These are phyloP conservation scores for Nemania serpens DNA, from an alignment of 2,329 filamentous ascomycete species.

Conservation along the genomic window DNA sequence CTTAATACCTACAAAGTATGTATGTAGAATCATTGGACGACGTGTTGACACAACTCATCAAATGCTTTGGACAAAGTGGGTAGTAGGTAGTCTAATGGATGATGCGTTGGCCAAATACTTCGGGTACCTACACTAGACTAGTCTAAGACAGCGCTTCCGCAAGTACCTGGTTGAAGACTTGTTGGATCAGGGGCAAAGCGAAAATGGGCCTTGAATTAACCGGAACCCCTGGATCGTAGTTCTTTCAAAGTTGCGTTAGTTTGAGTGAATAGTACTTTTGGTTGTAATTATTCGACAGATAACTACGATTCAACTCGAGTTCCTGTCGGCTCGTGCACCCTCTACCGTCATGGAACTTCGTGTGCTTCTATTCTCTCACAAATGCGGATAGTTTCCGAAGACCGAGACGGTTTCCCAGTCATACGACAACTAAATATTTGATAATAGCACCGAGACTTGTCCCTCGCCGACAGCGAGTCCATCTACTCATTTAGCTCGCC, in stretches of 20 bases:
- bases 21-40: not conserved
- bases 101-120: not conserved
- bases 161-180: constrained; percentile 23
- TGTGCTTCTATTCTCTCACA: too few species aligned
- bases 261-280: not conserved
- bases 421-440: not conserved
- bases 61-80: not conserved
- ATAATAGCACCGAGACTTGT: not conserved
- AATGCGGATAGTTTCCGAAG: not conserved
- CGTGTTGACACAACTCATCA: not conserved
- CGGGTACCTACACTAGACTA: not conserved
- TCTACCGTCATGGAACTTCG: too few species aligned
- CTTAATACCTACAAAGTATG: too few species aligned
- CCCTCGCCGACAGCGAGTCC: not conserved
- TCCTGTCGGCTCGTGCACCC: too few species aligned
- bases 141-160: constrained; percentile 31
- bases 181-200: constrained; percentile 6
- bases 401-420: not conserved
- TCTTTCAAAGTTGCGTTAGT: not conserved
- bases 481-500: not conserved
- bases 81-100: too few species aligned
- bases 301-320: too few species aligned
- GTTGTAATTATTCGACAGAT: not conserved
- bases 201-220: not conserved
- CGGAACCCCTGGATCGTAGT: not conserved